These are phyloP conservation scores for Monascus ruber DNA, from an alignment of 2,329 filamentous ascomycete species.

Conservation along the genomic window DNA sequence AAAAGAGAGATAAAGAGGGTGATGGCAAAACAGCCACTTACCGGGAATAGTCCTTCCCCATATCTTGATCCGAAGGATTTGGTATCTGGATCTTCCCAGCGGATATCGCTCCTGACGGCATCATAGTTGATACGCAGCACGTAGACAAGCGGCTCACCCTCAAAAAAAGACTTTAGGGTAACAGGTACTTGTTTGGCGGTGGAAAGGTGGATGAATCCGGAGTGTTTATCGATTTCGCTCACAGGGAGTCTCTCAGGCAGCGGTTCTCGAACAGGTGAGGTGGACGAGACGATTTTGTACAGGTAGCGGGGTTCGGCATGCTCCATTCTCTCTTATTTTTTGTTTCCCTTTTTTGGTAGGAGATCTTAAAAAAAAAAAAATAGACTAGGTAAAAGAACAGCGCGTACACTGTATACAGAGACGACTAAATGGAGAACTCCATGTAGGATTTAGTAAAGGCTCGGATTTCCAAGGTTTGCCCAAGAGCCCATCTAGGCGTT, in stretches of 20 bases:
- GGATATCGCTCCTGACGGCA: slow-evolving; percentile 16
- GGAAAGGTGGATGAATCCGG: slow-evolving; percentile 30
- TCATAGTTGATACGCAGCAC: slow-evolving; percentile 25
- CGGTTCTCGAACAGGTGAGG: slow-evolving; percentile 22
- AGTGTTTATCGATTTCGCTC: slow-evolving; percentile 24
- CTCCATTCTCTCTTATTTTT: background rate
- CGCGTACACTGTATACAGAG: too few relatives aligned
- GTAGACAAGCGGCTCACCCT: slow-evolving; percentile 25
- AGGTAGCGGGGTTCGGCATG: slow-evolving; percentile 19
- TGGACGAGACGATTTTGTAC: slow-evolving; percentile 29
- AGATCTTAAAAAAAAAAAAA: too few relatives aligned
- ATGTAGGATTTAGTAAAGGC: too few relatives aligned
- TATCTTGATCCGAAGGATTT: slow-evolving; percentile 25
- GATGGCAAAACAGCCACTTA: slow-evolving; percentile 10
- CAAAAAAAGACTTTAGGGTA: slow-evolving; percentile 27
- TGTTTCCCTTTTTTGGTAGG: too few relatives aligned
- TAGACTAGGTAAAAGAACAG: too few relatives aligned
- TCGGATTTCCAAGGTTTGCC: too few relatives aligned
- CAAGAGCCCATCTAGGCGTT: too few relatives aligned
- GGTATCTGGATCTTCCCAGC: slow-evolving; percentile 28
- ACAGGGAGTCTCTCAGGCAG: slow-evolving; percentile 25
- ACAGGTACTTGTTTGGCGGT: slow-evolving; percentile 26
- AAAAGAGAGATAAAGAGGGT: too few relatives aligned
- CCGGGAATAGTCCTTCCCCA: slow-evolving; percentile 29
- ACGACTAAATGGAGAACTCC: too few relatives aligned